Conservation (phyloP, 2,329 filamentous ascomycete species). For the Zasmidium citrigriseum region DNA sequence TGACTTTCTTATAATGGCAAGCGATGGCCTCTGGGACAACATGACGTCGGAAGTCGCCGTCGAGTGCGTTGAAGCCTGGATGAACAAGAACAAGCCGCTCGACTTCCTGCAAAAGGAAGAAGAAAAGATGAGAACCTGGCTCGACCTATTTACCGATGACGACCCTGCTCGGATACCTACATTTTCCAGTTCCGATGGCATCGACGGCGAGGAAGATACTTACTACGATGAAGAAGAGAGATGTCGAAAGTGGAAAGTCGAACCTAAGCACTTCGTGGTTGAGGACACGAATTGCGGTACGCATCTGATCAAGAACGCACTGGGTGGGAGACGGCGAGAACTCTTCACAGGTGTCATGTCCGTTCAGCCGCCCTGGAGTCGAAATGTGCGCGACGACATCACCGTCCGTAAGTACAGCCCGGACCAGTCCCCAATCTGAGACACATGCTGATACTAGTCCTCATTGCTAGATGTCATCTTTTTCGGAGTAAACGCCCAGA, state of each 20-base stretch:
- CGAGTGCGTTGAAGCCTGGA: conserved; percentile 56
- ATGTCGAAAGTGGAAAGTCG: conserved; percentile 44
- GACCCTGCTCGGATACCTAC: conserved; percentile 8
- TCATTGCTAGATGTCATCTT: too few species aligned
- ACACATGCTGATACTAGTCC: too few species aligned
- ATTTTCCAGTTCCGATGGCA: conserved; percentile 12
- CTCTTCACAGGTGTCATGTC: conserved; percentile 43
- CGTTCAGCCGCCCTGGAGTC: conserved; percentile 34
- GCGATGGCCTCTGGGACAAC: conserved; percentile 62
- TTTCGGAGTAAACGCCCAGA: neutral
- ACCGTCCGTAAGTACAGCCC: too few species aligned
- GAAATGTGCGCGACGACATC: conserved; percentile 52
- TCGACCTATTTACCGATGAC: neutral
- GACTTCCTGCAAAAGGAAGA: conserved; percentile 21
- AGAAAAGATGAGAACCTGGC: neutral
- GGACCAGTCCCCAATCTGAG: too few species aligned
- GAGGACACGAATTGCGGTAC: conserved; percentile 56
- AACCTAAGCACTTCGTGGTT: conserved; percentile 47
- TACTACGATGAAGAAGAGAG: conserved; percentile 38
- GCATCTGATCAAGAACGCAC: conserved; percentile 54
- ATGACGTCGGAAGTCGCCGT: conserved; percentile 37
- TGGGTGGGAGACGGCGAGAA: conserved; percentile 49
- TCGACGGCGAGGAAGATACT: conserved; percentile 29
- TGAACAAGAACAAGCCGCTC: conserved; percentile 40
- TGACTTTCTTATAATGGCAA: conserved; percentile 66